These are phyloP conservation scores for Ogataea zsoltii DNA, from an alignment of 805 yeast genomes.

Conservation along the genomic window DNA sequence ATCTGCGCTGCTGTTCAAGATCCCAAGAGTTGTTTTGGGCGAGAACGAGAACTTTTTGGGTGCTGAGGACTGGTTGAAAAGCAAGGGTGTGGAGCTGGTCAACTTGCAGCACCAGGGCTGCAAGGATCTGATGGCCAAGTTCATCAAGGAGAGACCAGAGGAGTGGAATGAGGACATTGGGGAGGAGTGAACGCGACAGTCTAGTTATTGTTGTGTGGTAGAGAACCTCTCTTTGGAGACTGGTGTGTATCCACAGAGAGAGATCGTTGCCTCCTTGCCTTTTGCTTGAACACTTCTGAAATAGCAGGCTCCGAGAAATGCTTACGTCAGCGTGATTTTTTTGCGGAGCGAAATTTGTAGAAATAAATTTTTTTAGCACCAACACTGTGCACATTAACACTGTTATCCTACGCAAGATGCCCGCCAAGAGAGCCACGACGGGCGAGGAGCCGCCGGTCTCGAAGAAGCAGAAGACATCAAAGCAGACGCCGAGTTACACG, in stretches of 20 bases:
- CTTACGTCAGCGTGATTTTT: background rate
- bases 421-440: slow-evolving; percentile 7
- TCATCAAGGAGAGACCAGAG: slow-evolving; percentile 74
- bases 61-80: slow-evolving; percentile 71
- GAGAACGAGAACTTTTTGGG: slow-evolving; percentile 84
- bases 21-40: slow-evolving; percentile 84
- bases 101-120: slow-evolving; percentile 62
- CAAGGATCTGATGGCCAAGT: slow-evolving; percentile 70
- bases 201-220: too few relatives aligned
- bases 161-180: slow-evolving; percentile 88
- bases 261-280: too few relatives aligned
- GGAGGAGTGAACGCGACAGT: slow-evolving; percentile 15
- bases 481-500: slow-evolving; percentile 37
- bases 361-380: background rate
- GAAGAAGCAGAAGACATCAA: slow-evolving; percentile 6
- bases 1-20: slow-evolving; percentile 85
- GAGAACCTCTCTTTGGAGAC: too few relatives aligned
- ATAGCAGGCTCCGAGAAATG: too few relatives aligned
- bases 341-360: background rate
- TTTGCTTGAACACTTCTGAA: too few relatives aligned
- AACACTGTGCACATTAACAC: too few relatives aligned
- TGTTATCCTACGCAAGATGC: too few relatives aligned
- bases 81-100: slow-evolving; percentile 72
- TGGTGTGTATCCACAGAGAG: too few relatives aligned
- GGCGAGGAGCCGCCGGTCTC: background rate